These are phyloP conservation scores for Decorospora gaudefroyi DNA, from an alignment of 2,329 filamentous ascomycete species.

Conservation along the genomic window DNA sequence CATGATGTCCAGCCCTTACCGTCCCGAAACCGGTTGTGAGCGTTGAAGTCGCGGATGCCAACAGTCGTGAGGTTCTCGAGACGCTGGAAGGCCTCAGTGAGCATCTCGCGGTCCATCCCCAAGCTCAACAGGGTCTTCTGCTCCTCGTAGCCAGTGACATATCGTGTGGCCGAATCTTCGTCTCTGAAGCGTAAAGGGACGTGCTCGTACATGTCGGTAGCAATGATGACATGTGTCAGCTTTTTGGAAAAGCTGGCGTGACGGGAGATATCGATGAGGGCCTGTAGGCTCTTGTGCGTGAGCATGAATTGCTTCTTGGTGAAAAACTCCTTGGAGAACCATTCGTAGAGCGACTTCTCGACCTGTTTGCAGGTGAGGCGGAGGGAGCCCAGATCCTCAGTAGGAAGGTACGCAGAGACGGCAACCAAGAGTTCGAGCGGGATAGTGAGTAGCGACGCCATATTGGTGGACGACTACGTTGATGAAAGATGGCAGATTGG, in stretches of 20 bases:
- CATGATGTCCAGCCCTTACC: conserved; percentile 60
- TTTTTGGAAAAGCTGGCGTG: conserved; percentile 45
- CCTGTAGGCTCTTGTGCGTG: conserved; percentile 60
- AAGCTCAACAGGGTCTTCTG: conserved; percentile 43
- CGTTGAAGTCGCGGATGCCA: conserved; percentile 64
- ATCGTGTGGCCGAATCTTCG: conserved; percentile 18
- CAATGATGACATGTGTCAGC: conserved; percentile 58
- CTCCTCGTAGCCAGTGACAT: conserved; percentile 27
- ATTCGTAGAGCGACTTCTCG: conserved; percentile 59
- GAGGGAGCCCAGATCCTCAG: conserved; percentile 59
- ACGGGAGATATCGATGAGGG: conserved; percentile 53
- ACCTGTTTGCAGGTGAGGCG: conserved; percentile 61
- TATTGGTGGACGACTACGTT: conserved; percentile 4
- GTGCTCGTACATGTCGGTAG: conserved; percentile 45
- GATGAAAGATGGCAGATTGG: background rate
- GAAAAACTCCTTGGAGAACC: conserved; percentile 67
- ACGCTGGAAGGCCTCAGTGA: conserved; percentile 61
- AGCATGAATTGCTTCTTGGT: conserved; percentile 68
- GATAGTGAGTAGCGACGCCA: conserved; percentile 43
- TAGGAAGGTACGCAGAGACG: conserved; percentile 59
- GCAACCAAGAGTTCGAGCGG: conserved; percentile 63
- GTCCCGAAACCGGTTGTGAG: conserved; percentile 57
- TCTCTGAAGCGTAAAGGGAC: conserved; percentile 21
- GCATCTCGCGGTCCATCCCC: conserved; percentile 58
- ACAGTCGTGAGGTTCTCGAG: conserved; percentile 61